Evolutionary conservation across 495 filamentous ascomycete genomes (phyloP).

Genomic region (Penicillium longicatenatum): DNA sequence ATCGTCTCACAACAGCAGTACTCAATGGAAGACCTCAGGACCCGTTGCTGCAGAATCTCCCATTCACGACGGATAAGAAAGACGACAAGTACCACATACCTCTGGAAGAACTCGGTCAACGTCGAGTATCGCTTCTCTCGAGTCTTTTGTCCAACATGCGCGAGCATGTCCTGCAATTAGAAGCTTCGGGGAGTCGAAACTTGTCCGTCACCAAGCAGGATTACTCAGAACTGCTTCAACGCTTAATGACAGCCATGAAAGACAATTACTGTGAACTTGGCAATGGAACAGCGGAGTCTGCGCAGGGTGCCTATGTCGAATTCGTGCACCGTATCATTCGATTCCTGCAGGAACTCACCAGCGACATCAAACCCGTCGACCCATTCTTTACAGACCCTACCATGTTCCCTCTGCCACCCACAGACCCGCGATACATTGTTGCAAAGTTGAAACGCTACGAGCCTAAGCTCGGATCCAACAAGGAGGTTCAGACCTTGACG

Average conservation of each 20-base stretch:
- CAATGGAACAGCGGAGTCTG: conserved; percentile 33
- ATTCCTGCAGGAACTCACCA: conserved; percentile 65
- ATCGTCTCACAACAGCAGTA: conserved; percentile 58
- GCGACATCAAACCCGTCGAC: conserved; percentile 63
- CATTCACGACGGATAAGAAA: conserved; percentile 52
- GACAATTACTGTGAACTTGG: conserved; percentile 64
- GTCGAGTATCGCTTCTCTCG: conserved; percentile 63
- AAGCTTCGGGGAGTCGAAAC: conserved; percentile 28
- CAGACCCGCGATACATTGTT: conserved; percentile 69
- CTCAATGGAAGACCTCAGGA: conserved; percentile 51
- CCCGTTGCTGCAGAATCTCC: conserved; percentile 61
- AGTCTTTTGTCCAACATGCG: conserved; percentile 69
- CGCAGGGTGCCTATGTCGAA: conserved; percentile 60
- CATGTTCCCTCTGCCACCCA: conserved; percentile 64
- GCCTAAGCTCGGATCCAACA: conserved; percentile 53
- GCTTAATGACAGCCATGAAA: conserved; percentile 69
- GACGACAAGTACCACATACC: conserved; percentile 51
- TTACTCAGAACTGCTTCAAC: conserved; percentile 56
- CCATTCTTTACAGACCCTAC: conserved; percentile 68
- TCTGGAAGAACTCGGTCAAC: conserved; percentile 53
- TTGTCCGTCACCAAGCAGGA: conserved; percentile 46
- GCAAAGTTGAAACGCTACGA: conserved; percentile 66
- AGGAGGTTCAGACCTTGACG: conserved; percentile 58
- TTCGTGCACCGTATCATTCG: conserved; percentile 68
- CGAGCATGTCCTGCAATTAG: conserved; percentile 44